A percentile compares a stretch with the other conserved stretches of the same genome.
Conservation (phyloP, 1,139 yeast genomes). For the Saccharomyces hybrid region DNA sequence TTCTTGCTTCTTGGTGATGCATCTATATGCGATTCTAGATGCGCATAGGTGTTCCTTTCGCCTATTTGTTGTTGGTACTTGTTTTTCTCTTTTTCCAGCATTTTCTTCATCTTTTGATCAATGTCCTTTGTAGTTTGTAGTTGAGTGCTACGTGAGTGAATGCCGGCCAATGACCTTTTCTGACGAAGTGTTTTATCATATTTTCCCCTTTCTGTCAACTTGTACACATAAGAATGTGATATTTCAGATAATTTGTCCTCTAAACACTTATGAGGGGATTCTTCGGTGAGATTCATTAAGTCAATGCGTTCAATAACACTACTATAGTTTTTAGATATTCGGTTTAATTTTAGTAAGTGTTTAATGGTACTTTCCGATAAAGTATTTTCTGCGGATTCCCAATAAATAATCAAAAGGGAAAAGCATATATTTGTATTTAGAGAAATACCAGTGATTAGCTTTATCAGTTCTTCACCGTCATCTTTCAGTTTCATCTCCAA, state of each 20-base stretch:
- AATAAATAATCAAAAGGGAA: conserved; percentile 31
- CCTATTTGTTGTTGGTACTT: conserved; percentile 13
- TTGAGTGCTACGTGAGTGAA: conserved; percentile 3
- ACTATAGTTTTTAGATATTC: conserved; percentile 23
- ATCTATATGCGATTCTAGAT: conserved; percentile 24
- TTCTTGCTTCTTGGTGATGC: conserved; percentile 27
- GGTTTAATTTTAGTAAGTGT: conserved; percentile 21
- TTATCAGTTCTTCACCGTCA: conserved; percentile 32
- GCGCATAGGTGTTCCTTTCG: conserved; percentile 26
- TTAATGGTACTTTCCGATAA: conserved; percentile 16
- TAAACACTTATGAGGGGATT: conserved; percentile 21
- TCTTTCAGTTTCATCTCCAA: conserved; percentile 29
- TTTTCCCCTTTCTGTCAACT: conserved; percentile 27
- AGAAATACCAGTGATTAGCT: conserved; percentile 31
- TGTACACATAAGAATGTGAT: conserved; percentile 18
- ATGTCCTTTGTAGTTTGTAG: conserved; percentile 14
- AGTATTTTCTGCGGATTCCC: conserved; percentile 34
- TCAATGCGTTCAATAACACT: conserved; percentile 22
- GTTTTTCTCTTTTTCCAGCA: conserved; percentile 22
- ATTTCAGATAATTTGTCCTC: conserved; percentile 19
- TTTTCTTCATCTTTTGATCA: conserved; percentile 25
- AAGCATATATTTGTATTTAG: conserved; percentile 31
- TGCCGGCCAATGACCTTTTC: conserved; percentile 16
- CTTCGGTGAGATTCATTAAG: conserved; percentile 23
- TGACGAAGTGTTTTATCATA: conserved; percentile 13